phyloP scores from a whole-genome alignment of 2,329 filamentous ascomycete species.

The Pleurostoma richardsiae region DNA sequence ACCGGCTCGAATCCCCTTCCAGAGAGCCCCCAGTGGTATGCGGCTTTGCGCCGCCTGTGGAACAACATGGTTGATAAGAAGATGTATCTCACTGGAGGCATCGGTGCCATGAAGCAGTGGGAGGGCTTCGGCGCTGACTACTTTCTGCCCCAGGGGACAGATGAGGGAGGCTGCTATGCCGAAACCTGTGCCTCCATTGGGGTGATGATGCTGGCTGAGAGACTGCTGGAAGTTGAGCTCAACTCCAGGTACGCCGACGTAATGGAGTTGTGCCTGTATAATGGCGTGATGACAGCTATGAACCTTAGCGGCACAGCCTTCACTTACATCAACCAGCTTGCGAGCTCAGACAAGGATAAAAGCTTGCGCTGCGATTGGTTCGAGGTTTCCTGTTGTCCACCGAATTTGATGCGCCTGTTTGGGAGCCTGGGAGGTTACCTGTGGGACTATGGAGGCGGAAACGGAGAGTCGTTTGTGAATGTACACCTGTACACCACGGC shows the following conservation, averaged over 20 bases:
- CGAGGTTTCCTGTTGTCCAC: conserved; percentile 54
- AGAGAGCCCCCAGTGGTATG: conserved; percentile 18
- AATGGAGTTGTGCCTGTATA: conserved; percentile 57
- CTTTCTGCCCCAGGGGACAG: conserved; percentile 51
- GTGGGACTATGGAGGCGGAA: conserved; percentile 32
- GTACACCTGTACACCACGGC: conserved; percentile 51
- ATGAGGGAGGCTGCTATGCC: conserved; percentile 57
- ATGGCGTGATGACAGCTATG: conserved; percentile 54
- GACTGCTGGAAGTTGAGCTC: conserved; percentile 48
- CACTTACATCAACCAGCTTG: conserved; percentile 57
- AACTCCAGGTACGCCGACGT: conserved; percentile 49
- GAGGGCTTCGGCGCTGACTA: conserved; percentile 56
- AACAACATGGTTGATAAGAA: conserved; percentile 55
- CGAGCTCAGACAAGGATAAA: conserved; percentile 41
- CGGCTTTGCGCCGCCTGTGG: conserved; percentile 36
- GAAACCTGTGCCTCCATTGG: conserved; percentile 58
- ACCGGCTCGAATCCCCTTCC: conserved; percentile 14
- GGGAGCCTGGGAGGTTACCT: conserved; percentile 51
- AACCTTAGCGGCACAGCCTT: conserved; percentile 50
- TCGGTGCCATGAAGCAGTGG: conserved; percentile 52
- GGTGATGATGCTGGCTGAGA: conserved; percentile 54
- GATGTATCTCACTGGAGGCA: conserved; percentile 58
- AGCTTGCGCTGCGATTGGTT: conserved; percentile 53
- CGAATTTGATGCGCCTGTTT: conserved; percentile 50
- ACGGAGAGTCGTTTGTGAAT: conserved; percentile 23